phyloP scores from a whole-genome alignment of 2,329 filamentous ascomycete genomes.

The Parastagonospora nodorum region DNA sequence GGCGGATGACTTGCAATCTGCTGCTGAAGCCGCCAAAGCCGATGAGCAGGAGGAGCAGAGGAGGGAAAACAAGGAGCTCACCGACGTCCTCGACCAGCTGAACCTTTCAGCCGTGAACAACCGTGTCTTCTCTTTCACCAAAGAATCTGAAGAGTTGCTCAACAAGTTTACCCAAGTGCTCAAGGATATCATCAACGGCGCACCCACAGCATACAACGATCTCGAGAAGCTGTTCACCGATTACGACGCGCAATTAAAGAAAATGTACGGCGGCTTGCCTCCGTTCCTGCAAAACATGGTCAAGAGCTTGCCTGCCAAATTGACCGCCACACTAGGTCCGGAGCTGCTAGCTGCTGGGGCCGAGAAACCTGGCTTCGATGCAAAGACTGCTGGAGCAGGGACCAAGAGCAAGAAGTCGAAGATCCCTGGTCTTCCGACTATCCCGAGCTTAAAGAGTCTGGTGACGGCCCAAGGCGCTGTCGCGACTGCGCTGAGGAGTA shows the following conservation, averaged over 20 bases:
- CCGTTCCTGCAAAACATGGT: slow-evolving; percentile 83
- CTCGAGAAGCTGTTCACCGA: slow-evolving; percentile 72
- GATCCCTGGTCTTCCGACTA: slow-evolving; percentile 49
- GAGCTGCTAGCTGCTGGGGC: slow-evolving; percentile 81
- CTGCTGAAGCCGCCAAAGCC: slow-evolving; percentile 39
- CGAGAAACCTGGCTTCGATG: slow-evolving; percentile 63
- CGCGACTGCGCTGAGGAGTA: slow-evolving; percentile 82
- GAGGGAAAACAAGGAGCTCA: slow-evolving; percentile 73
- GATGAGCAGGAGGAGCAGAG: slow-evolving; percentile 47
- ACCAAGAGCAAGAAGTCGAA: slow-evolving; percentile 59
- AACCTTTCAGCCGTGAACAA: slow-evolving; percentile 85
- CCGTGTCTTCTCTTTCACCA: slow-evolving; percentile 80
- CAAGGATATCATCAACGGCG: slow-evolving; percentile 89
- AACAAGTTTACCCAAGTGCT: slow-evolving; percentile 86
- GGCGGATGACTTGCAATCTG: slow-evolving; percentile 40
- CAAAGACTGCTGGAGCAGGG: slow-evolving; percentile 34
- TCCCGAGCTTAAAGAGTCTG: slow-evolving; percentile 76
- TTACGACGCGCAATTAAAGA: slow-evolving; percentile 67
- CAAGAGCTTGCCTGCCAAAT: slow-evolving; percentile 79
- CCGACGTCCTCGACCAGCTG: slow-evolving; percentile 78
- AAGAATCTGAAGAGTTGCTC: slow-evolving; percentile 80
- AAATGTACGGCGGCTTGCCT: slow-evolving; percentile 71
- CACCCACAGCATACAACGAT: slow-evolving; percentile 90
- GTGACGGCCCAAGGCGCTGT: slow-evolving; percentile 87
- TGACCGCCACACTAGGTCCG: slow-evolving; percentile 76